Percentiles rank a stretch among this genome's conserved stretches.
Evolutionary conservation across 371 early-diverging fungal species (phyloP).

Genomic region (Saksenaea vasiformis): DNA sequence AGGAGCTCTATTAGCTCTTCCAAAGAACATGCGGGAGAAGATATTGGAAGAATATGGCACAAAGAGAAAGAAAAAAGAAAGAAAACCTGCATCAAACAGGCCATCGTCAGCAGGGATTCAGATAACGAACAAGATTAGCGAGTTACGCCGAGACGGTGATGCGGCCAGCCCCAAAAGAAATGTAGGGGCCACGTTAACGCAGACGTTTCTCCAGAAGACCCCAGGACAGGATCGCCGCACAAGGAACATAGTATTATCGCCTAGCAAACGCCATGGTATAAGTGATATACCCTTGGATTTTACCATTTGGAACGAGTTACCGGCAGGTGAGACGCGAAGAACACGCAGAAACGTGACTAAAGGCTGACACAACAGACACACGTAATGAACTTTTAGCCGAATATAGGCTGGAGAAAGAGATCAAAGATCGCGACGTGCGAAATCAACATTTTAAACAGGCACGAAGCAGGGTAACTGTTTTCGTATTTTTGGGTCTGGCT

Average conservation of each 20-base stretch:
- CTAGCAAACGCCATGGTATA: not conserved
- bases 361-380: conserved; percentile 14
- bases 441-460: conserved; percentile 16
- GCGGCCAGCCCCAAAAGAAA: not conserved
- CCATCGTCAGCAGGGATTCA: not conserved
- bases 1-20: conserved; percentile 39
- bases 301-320: conserved; percentile 31
- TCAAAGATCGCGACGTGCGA: conserved; percentile 5
- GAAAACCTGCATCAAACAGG: not conserved
- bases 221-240: not conserved
- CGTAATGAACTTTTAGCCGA: conserved; percentile 18
- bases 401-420: conserved; percentile 11
- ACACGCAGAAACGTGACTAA: not conserved
- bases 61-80: not conserved
- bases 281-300: conserved; percentile 20
- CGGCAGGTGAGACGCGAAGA: conserved; percentile 18
- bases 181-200: conserved; percentile 16
- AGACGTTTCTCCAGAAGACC: conserved; percentile 10
- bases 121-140: not conserved
- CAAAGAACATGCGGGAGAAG: conserved; percentile 39
- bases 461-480: conserved; percentile 4
- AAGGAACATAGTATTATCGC: not conserved
- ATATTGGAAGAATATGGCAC: conserved; percentile 44
- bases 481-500: not conserved
- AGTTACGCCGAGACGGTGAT: not conserved